Evolutionary conservation across 345 rosid species (phyloP).

Genomic region (Eucalyptus microcorys): DNA sequence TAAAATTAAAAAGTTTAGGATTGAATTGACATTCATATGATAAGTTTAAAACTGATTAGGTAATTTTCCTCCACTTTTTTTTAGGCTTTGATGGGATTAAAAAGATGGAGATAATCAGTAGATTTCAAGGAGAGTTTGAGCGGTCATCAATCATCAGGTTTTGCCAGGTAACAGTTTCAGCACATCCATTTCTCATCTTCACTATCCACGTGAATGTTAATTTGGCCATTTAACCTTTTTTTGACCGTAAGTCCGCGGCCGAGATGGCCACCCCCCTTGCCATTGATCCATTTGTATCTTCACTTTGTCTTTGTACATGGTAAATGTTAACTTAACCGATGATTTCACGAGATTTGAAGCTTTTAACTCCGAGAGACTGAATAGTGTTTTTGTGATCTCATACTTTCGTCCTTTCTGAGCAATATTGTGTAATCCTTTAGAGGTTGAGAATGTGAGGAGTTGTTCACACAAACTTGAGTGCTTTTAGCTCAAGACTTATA

Average conservation of each 20-base stretch:
- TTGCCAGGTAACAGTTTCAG: background rate
- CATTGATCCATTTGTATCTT: background rate
- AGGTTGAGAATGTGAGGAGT: no score
- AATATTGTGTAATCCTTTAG: no score
- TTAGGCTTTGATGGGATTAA: background rate
- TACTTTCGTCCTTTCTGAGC: no score
- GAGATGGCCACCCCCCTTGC: background rate
- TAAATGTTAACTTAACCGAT: background rate
- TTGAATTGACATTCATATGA: fast-evolving
- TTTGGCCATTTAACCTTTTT: background rate
- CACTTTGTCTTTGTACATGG: background rate
- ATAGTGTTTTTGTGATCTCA: no score
- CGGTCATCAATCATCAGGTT: background rate
- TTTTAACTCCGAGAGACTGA: fast-evolving
- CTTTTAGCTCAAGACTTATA: no score
- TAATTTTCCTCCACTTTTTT: background rate
- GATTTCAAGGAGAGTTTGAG: background rate
- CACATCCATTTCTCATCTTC: background rate
- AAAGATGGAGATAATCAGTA: background rate
- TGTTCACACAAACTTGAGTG: no score
- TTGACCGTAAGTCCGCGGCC: background rate
- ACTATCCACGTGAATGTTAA: background rate
- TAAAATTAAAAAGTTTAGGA: background rate
- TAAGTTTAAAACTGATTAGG: background rate
- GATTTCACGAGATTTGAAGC: background rate